Conservation (phyloP, 352 stramenopile species). For the Phytophthora cryptogea region DNA sequence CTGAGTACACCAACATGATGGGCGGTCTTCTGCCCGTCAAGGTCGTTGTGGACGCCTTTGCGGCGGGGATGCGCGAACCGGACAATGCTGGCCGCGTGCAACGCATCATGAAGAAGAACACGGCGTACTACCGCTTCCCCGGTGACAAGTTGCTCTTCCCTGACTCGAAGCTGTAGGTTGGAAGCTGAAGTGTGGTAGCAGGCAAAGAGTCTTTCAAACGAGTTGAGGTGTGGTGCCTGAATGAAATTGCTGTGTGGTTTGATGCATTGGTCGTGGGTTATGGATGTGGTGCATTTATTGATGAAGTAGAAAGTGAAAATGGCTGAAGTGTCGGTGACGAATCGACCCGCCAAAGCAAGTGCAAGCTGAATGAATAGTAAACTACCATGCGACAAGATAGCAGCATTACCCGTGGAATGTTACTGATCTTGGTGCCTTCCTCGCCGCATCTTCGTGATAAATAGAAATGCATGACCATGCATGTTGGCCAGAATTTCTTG, state of each 20-base stretch:
- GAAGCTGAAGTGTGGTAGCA: background rate
- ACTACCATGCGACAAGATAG: conserved; percentile 25
- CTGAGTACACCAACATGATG: conserved; percentile 58
- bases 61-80: conserved; percentile 46
- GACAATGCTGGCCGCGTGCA: conserved; percentile 66
- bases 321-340: conserved; percentile 6
- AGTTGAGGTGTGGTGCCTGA: conserved; percentile 17
- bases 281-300: conserved; percentile 29
- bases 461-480: conserved; percentile 39
- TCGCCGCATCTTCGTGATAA: conserved; percentile 31
- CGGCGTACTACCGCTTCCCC: conserved; percentile 64
- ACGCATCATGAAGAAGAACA: conserved; percentile 54
- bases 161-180: conserved; percentile 61
- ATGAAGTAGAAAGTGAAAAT: conserved; percentile 27
- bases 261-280: background rate
- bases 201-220: background rate
- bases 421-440: conserved; percentile 7
- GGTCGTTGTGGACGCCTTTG: conserved; percentile 61
- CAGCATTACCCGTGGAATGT: background rate
- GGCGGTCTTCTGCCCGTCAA: conserved; percentile 54
- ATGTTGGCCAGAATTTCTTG: conserved; percentile 35
- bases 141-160: conserved; percentile 78
- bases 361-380: conserved; percentile 39
- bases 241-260: conserved; percentile 19
- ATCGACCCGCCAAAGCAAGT: conserved; percentile 14